These are phyloP conservation scores for Nannochloropsis salina DNA, from an alignment of 108 stramenopile genomes.

Conservation along the genomic window DNA sequence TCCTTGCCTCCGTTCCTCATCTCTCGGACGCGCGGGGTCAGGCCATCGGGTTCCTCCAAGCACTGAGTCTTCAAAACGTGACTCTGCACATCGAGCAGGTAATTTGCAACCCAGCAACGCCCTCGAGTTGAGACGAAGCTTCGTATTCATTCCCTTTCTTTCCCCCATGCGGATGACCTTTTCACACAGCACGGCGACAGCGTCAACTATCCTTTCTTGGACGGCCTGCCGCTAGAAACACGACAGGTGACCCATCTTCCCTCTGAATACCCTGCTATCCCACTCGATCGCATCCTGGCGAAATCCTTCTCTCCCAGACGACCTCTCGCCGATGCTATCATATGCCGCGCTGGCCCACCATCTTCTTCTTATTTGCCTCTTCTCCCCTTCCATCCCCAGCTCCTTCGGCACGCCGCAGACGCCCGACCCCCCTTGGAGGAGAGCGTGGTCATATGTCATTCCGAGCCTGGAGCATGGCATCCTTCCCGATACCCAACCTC, in stretches of 20 bases:
- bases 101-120: neutral
- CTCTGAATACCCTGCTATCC: neutral
- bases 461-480: conserved; percentile 55
- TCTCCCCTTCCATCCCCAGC: conserved; percentile 2
- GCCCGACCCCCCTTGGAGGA: neutral
- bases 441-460: conserved; percentile 41
- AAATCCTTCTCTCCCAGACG: too few species aligned
- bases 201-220: conserved; percentile 22
- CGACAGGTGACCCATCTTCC: neutral
- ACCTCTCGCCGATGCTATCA: too few species aligned
- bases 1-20: neutral
- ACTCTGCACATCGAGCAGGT: neutral
- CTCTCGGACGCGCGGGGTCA: neutral
- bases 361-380: neutral
- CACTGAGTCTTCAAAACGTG: conserved; percentile 2
- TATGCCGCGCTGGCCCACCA: too few species aligned
- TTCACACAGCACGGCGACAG: conserved; percentile 44
- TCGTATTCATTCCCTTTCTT: neutral
- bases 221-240: neutral
- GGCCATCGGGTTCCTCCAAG: neutral
- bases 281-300: neutral
- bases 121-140: too few species aligned
- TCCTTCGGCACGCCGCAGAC: neutral
- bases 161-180: neutral
- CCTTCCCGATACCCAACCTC: conserved; percentile 23